phyloP scores from a whole-genome alignment of 441 rosid genomes.

The Dalechampia spathulata region DNA sequence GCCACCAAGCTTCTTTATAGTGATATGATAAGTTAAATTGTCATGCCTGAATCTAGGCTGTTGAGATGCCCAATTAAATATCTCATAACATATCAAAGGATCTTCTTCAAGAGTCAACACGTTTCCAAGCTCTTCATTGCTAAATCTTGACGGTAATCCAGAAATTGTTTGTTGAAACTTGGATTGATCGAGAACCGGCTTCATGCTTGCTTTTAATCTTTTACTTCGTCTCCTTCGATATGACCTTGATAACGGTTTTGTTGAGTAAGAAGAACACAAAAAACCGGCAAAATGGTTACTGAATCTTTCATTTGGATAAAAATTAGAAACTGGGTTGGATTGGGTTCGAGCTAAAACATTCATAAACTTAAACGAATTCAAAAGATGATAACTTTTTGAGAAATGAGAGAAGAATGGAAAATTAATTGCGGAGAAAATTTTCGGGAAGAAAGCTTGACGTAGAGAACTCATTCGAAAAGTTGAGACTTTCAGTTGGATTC shows the following conservation, averaged over 20 bases:
- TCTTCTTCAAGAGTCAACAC: slow-evolving; percentile 52
- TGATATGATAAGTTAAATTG: slow-evolving; percentile 51
- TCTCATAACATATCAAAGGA: slow-evolving; percentile 69
- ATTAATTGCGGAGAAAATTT: slow-evolving; percentile 2
- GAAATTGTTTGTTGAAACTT: slow-evolving; percentile 42
- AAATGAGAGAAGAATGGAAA: slow-evolving; percentile 1
- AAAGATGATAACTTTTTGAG: not conserved
- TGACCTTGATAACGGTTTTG: slow-evolving; percentile 43
- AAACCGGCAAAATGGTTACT: slow-evolving; percentile 2
- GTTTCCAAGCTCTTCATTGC: slow-evolving; percentile 53
- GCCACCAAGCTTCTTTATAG: slow-evolving; percentile 74
- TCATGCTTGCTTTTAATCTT: slow-evolving; percentile 36
- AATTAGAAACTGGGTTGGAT: not conserved
- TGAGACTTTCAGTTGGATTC: not conserved
- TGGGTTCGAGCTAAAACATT: slow-evolving; percentile 8
- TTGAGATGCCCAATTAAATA: slow-evolving; percentile 79
- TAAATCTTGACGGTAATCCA: slow-evolving; percentile 60
- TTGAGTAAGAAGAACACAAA: slow-evolving; percentile 36
- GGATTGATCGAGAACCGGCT: slow-evolving; percentile 49
- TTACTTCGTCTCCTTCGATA: slow-evolving; percentile 55
- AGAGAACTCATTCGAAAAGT: slow-evolving; percentile 16
- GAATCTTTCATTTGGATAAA: slow-evolving; percentile 3
- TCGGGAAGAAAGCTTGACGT: slow-evolving; percentile 14
- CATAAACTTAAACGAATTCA: not conserved
- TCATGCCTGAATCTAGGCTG: slow-evolving; percentile 74